phyloP scores from a whole-genome alignment of 2,329 filamentous ascomycete species.

The Xylariales sp. region DNA sequence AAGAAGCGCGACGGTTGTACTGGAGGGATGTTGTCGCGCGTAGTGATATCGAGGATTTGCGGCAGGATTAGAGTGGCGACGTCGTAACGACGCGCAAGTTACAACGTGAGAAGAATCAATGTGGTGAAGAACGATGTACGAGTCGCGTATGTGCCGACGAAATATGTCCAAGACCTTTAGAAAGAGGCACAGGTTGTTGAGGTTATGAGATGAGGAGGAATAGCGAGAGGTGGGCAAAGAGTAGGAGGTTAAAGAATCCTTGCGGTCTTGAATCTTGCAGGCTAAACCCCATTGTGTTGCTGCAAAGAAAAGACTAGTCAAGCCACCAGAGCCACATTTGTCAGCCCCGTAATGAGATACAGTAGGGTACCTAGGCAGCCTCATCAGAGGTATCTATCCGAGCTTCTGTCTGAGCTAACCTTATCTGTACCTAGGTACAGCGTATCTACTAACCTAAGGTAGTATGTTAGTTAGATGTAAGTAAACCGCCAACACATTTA shows the following conservation, averaged over 20 bases:
- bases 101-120: slow-evolving; percentile 15
- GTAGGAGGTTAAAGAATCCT: slow-evolving; percentile 40
- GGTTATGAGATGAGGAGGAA: slow-evolving; percentile 22
- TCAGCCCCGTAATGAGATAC: slow-evolving; percentile 37
- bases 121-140: not conserved
- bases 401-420: no score
- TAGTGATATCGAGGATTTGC: slow-evolving; percentile 15
- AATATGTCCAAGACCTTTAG: not conserved
- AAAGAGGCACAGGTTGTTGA: slow-evolving; percentile 6
- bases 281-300: slow-evolving; percentile 23
- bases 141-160: slow-evolving; percentile 7
- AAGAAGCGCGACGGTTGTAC: slow-evolving; percentile 21
- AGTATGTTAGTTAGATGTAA: no score
- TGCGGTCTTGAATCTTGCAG: slow-evolving; percentile 36
- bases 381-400: no score
- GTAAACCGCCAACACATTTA: no score
- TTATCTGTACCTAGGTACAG: no score
- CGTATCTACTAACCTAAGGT: no score
- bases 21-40: slow-evolving; percentile 25
- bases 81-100: slow-evolving; percentile 36
- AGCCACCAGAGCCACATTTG: slow-evolving; percentile 39
- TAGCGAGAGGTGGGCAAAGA: slow-evolving; percentile 30
- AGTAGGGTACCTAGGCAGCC: no score
- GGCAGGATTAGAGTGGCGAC: slow-evolving; percentile 30
- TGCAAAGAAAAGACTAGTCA: slow-evolving; percentile 10